Evolutionary conservation across 2,329 filamentous ascomycete species (phyloP).

Genomic region (Exophiala alcalophila): DNA sequence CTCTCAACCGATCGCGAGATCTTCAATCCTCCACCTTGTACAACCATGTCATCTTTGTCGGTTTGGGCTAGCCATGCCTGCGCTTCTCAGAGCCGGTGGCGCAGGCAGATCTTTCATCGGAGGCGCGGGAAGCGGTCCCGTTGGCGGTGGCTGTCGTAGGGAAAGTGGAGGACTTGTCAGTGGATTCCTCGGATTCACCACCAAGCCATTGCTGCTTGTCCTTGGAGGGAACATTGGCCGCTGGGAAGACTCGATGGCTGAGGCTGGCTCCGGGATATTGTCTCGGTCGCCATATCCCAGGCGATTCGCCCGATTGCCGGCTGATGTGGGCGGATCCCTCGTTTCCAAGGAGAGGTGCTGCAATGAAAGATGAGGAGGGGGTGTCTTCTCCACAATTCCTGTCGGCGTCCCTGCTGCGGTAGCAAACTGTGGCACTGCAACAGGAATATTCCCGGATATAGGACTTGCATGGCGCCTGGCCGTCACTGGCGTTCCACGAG

Average conservation of each 20-base stretch:
- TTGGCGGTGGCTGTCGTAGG: constrained; percentile 59
- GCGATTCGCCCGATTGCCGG: constrained; percentile 28
- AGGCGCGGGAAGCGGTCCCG: constrained; percentile 59
- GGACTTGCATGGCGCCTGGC: constrained; percentile 52
- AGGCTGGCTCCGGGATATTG: constrained; percentile 37
- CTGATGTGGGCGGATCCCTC: constrained; percentile 35
- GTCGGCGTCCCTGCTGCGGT: constrained; percentile 30
- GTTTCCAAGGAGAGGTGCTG: constrained; percentile 46
- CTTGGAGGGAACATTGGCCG: constrained; percentile 40
- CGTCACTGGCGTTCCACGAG: constrained; percentile 26
- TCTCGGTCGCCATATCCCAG: constrained; percentile 24
- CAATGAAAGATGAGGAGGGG: constrained; percentile 39
- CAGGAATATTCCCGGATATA: constrained; percentile 70
- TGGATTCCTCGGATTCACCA: constrained; percentile 29
- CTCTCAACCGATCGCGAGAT: constrained; percentile 10
- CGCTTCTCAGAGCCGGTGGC: constrained; percentile 20
- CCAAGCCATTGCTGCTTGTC: constrained; percentile 35
- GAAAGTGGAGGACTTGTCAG: constrained; percentile 59
- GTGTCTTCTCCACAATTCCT: constrained; percentile 33
- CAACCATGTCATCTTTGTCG: constrained; percentile 21
- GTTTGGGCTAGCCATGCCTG: constrained; percentile 24
- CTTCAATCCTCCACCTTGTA: too few species aligned
- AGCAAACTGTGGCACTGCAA: constrained; percentile 44
- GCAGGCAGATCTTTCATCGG: constrained; percentile 36
- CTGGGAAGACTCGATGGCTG: constrained; percentile 39